Evolutionary conservation across 1,139 yeast species (phyloP).

Genomic region (Suhomyces bokatorum): DNA sequence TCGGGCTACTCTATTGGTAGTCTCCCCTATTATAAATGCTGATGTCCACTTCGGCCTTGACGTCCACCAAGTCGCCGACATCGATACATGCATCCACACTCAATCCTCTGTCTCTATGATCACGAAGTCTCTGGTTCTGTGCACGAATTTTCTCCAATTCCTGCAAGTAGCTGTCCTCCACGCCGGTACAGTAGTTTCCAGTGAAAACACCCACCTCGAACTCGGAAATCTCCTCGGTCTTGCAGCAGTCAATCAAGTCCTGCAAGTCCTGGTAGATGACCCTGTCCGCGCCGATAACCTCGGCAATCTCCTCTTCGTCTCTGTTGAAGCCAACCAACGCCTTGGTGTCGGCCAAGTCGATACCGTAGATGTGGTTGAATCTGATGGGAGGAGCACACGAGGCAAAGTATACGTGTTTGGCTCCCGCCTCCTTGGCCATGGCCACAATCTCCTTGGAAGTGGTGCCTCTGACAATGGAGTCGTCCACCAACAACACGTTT

Average conservation of each 20-base stretch:
- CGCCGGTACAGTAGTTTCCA: slow-evolving; percentile 90
- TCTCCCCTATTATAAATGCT: slow-evolving; percentile 90
- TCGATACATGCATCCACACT: slow-evolving; percentile 51
- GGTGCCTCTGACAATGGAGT: slow-evolving; percentile 96
- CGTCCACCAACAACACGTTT: slow-evolving; percentile 91
- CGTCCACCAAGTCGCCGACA: slow-evolving; percentile 54
- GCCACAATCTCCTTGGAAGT: slow-evolving; percentile 94
- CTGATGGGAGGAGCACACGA: slow-evolving; percentile 98
- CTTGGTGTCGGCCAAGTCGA: slow-evolving; percentile 92
- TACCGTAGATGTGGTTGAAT: slow-evolving; percentile 93
- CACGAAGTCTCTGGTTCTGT: slow-evolving; percentile 64
- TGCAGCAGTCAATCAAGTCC: slow-evolving; percentile 81
- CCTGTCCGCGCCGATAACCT: slow-evolving; percentile 85
- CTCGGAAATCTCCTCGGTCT: slow-evolving; percentile 50
- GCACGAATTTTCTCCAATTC: slow-evolving; percentile 86
- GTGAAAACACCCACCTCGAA: slow-evolving; percentile 98
- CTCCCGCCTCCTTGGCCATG: slow-evolving; percentile 99
- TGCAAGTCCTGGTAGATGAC: slow-evolving; percentile 85
- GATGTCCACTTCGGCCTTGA: slow-evolving; percentile 88
- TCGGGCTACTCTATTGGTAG: slow-evolving; percentile 30
- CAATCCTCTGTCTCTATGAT: slow-evolving; percentile 37
- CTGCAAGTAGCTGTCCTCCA: slow-evolving; percentile 76
- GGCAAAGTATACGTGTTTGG: slow-evolving; percentile 88
- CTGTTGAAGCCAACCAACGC: slow-evolving; percentile 89
- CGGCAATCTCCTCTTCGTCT: slow-evolving; percentile 69